Conservation (phyloP, 1,284 basidiomycete genomes). For the Sphaerobolus stellatus region DNA sequence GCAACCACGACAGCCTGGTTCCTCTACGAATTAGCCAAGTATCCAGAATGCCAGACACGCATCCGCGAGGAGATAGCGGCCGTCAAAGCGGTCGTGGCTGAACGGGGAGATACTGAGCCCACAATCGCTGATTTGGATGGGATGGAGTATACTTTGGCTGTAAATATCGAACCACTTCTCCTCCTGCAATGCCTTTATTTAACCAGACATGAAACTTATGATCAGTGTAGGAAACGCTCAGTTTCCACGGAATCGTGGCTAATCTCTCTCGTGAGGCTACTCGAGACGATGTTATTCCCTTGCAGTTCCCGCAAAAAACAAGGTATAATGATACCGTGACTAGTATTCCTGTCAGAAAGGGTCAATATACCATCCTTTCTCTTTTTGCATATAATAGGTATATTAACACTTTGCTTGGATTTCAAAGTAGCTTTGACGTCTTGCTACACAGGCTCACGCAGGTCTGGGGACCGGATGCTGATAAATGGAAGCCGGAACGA, state of each 20-base stretch:
- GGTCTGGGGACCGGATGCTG: slow-evolving; percentile 20
- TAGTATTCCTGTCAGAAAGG: no score
- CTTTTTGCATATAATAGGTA: slow-evolving; percentile 1
- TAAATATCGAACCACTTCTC: slow-evolving; percentile 35
- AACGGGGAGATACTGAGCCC: slow-evolving; percentile 37
- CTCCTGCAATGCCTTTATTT: no score
- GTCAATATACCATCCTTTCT: neutral
- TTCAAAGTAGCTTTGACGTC: slow-evolving; percentile 24
- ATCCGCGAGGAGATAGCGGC: slow-evolving; percentile 42
- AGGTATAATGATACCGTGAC: neutral
- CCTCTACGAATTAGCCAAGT: slow-evolving; percentile 41
- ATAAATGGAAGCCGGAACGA: slow-evolving; percentile 21
- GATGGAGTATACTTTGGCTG: slow-evolving; percentile 52
- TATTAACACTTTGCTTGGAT: neutral
- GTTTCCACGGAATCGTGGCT: slow-evolving; percentile 30
- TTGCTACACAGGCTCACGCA: slow-evolving; percentile 24
- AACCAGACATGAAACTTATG: slow-evolving; percentile 48
- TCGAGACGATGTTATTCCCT: slow-evolving; percentile 34
- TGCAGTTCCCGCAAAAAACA: slow-evolving; percentile 25
- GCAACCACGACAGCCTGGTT: slow-evolving; percentile 48
- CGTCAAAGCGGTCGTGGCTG: slow-evolving; percentile 34
- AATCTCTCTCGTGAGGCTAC: slow-evolving; percentile 22
- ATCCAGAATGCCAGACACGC: slow-evolving; percentile 37
- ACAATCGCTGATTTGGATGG: slow-evolving; percentile 46
- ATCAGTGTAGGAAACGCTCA: slow-evolving; percentile 28